Evolutionary conservation across 768 basidiomycete genomes (phyloP).

Genomic region (Hygrocybe coccinea): DNA sequence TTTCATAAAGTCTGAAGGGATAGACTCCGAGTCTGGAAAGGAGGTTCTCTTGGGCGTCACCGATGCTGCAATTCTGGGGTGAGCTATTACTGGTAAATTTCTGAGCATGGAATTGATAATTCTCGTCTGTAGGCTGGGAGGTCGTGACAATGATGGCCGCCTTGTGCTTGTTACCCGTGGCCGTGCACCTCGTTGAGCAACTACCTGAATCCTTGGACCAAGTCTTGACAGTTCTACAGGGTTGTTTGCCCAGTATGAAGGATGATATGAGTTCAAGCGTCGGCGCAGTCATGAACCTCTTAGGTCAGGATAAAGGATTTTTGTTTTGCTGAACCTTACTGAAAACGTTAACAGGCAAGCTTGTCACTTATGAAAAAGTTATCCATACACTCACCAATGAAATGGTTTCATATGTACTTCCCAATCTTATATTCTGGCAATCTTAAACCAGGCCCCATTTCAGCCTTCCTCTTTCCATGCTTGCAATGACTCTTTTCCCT

Average conservation of each 20-base stretch:
- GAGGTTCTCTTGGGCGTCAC: slow-evolving; percentile 76
- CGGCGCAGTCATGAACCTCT: slow-evolving; percentile 93
- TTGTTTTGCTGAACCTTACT: not conserved
- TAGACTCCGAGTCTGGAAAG: slow-evolving; percentile 40
- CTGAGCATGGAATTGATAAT: not conserved
- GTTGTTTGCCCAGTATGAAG: slow-evolving; percentile 85
- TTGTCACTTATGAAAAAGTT: slow-evolving; percentile 74
- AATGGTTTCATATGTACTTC: slow-evolving; percentile 57
- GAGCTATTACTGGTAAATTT: slow-evolving; percentile 19
- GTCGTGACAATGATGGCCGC: slow-evolving; percentile 96
- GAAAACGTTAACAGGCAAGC: slow-evolving; percentile 53
- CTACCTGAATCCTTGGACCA: slow-evolving; percentile 66
- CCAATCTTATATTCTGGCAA: not conserved
- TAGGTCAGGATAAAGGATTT: slow-evolving; percentile 56
- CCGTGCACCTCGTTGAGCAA: slow-evolving; percentile 69
- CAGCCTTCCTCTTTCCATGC: slow-evolving; percentile 73
- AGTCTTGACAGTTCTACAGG: slow-evolving; percentile 84
- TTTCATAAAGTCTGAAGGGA: slow-evolving; percentile 34
- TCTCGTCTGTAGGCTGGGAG: slow-evolving; percentile 66
- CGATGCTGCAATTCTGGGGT: slow-evolving; percentile 89
- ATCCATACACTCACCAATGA: slow-evolving; percentile 70
- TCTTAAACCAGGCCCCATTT: slow-evolving; percentile 9
- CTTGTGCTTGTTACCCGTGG: slow-evolving; percentile 85
- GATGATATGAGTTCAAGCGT: slow-evolving; percentile 97
- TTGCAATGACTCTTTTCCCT: slow-evolving; percentile 86